Percentiles rank a stretch among this genome's conserved stretches.
Evolutionary conservation across 257 asterid species (phyloP).

Genomic region (Nicotiana otophora): DNA sequence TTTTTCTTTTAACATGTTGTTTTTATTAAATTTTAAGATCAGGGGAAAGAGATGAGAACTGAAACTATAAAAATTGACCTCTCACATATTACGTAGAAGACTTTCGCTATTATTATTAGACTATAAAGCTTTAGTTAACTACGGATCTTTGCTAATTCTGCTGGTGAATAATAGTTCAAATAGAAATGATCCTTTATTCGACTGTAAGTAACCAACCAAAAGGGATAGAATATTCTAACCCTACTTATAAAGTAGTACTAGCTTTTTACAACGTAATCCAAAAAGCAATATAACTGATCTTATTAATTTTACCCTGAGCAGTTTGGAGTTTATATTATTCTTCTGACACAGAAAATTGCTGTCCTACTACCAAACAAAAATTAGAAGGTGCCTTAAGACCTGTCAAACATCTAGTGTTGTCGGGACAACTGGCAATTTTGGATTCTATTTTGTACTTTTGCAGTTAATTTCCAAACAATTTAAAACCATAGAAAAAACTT

Average conservation of each 20-base stretch:
- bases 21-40: no score
- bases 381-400: not conserved
- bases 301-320: not conserved
- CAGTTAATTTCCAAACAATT: not conserved
- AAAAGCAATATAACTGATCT: not conserved
- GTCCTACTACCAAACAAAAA: not conserved
- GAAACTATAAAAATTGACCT: no score
- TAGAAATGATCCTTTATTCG: no score
- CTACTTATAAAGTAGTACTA: not conserved
- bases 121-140: no score
- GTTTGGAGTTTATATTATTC: not conserved
- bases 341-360: not conserved
- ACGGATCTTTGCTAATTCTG: no score
- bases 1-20: no score
- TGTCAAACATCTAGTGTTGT: not conserved
- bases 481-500: not conserved
- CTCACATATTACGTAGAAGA: no score
- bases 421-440: not conserved
- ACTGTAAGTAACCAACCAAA: no score
- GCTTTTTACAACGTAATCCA: not conserved
- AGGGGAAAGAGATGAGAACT: no score
- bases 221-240: not conserved
- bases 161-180: no score
- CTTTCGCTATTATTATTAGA: no score
- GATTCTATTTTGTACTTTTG: not conserved